Evolutionary conservation across 768 basidiomycete genomes (phyloP), one percentile per base, ranked within the genome.

Genomic region (Boletus rubescentipes): DNA sequence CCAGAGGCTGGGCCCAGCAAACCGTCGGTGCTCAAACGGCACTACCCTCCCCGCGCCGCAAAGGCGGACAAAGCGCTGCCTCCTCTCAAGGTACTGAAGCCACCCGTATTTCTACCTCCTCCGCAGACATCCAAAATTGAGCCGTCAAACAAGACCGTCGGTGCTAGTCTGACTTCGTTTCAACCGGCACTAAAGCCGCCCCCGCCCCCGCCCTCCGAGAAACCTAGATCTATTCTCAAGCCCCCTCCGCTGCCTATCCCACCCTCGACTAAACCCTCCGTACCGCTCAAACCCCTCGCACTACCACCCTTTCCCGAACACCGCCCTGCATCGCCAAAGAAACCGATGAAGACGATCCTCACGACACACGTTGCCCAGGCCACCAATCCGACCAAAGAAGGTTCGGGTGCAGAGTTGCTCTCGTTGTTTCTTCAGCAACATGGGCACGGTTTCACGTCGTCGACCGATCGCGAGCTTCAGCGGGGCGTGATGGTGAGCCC

Each of bases 401-500:
- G 68, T 21, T 72, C 80, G 9, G 64, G 74, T 4, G 77, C 77
- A 20, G 81, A 84, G 59, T 61, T 86, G 3, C 72, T 83, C 10
- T 78, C 80, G 5, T 72, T 85, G 15, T 74, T 83, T 41, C 65
- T 86, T 15, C 78, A 77, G 46, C 78, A 83, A 56, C 72, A 79
- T 36, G 70, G 69, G 0, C 64, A 64, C 53, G 72, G 44, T 49
- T 77, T 59, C 66, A 74, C 63, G 3, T 72, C 73, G 9, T 58
- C 65, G 26, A 65, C 68, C 15, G 73, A 75, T 42, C 64, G 62
- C 2, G 74, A 79, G 57, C 63, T 73, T 2, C 70, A 71, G 11
- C 76, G 82, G n/a, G 85, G 83, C 1, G 60, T 87, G 36, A 75
- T 76, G 54, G 61, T 83, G 49, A 87, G 84, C 66, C 85, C 85